Conservation (phyloP, 2,329 filamentous ascomycete species). For the Tolypocladium tropicale region DNA sequence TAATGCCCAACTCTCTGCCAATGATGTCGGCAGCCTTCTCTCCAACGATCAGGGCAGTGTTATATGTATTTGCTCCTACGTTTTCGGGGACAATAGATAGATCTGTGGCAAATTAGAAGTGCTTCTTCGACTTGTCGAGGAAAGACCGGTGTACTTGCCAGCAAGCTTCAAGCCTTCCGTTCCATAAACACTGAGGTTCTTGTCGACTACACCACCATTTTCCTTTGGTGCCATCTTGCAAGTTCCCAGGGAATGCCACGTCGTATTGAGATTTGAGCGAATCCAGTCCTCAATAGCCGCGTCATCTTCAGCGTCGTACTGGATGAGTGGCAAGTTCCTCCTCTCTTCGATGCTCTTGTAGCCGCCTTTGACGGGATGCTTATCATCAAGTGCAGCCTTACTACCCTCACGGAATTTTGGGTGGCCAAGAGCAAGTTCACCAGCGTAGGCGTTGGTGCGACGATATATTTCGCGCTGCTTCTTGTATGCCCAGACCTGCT, state of each 20-base stretch:
- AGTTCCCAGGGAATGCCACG: constrained; percentile 25
- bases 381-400: constrained; percentile 22
- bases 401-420: constrained; percentile 31
- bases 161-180: background rate
- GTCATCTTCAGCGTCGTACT: constrained; percentile 38
- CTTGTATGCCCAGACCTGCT: constrained; percentile 54
- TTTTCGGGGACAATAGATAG: constrained; percentile 26
- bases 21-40: constrained; percentile 29
- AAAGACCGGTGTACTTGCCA: background rate
- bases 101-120: constrained; percentile 14
- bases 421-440: constrained; percentile 29
- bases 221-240: constrained; percentile 1
- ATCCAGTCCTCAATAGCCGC: constrained; percentile 32
- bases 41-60: constrained; percentile 32
- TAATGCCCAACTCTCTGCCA: constrained; percentile 11
- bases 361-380: constrained; percentile 8
- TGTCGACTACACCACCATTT: background rate
- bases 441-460: constrained; percentile 39
- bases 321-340: constrained; percentile 17
- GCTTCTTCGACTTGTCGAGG: background rate
- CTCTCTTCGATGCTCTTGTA: constrained; percentile 16
- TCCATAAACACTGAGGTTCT: background rate
- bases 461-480: constrained; percentile 49
- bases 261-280: constrained; percentile 25
- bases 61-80: constrained; percentile 33